Percentiles rank a stretch among this genome's conserved stretches.
phyloP scores from a whole-genome alignment of 345 rosid genomes.

The Hibiscus trionum region DNA sequence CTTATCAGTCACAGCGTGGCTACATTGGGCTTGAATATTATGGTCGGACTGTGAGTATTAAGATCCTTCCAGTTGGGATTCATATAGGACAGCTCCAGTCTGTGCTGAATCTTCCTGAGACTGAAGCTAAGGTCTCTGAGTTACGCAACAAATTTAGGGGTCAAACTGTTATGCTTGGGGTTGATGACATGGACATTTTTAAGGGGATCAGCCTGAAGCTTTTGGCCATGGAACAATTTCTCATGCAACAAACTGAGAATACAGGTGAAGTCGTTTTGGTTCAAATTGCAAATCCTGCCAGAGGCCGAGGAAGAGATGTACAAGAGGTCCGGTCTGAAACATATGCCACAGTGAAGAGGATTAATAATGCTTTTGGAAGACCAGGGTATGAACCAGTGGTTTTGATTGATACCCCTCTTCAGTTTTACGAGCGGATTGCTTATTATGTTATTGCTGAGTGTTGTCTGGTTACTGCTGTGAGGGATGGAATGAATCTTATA shows the following conservation, averaged over 20 bases:
- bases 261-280: conserved; percentile 74
- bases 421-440: conserved; percentile 61
- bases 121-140: not conserved
- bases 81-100: conserved; percentile 23
- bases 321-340: conserved; percentile 79
- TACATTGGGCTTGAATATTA: not conserved
- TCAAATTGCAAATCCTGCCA: conserved; percentile 93
- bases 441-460: not conserved
- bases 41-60: conserved; percentile 36
- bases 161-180: conserved; percentile 1
- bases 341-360: conserved; percentile 54
- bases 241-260: conserved; percentile 59
- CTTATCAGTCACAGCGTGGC: conserved; percentile 70
- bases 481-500: conserved; percentile 97
- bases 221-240: conserved; percentile 90
- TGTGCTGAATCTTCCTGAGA: conserved; percentile 1
- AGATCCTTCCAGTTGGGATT: conserved; percentile 92
- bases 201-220: conserved; percentile 22
- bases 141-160: conserved; percentile 1
- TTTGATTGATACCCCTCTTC: conserved; percentile 62
- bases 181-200: conserved; percentile 2
- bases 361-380: conserved; percentile 67
- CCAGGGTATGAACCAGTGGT: conserved; percentile 72
- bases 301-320: conserved; percentile 87
- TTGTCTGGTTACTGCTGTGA: conserved; percentile 31